Evolutionary conservation across 176 grass and related monocot genomes (phyloP).

Genomic region (Aegilops longissima): DNA sequence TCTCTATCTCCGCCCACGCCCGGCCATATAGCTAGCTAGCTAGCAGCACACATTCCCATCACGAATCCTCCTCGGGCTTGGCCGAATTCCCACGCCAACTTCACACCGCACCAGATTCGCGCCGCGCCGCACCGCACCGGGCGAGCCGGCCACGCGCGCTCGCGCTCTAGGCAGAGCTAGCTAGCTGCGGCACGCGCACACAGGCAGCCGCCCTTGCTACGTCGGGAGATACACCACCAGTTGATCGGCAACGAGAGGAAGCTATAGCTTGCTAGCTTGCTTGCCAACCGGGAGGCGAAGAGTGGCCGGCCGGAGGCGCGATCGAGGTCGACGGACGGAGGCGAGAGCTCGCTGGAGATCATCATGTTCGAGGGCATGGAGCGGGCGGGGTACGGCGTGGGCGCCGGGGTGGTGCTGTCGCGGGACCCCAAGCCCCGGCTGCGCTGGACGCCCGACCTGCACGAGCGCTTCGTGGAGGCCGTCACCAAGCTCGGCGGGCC

Average conservation of each 20-base stretch:
- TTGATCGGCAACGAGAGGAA: not conserved
- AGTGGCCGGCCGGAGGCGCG: too few relatives aligned
- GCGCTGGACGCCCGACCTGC: constrained; percentile 93
- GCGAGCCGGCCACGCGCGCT: not conserved
- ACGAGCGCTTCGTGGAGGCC: constrained; percentile 92
- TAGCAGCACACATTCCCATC: constrained; percentile 34
- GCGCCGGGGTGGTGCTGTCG: constrained; percentile 54
- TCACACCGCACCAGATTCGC: constrained; percentile 41
- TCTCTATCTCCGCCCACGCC: constrained; percentile 28
- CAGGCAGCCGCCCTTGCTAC: not conserved
- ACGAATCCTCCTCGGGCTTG: constrained; percentile 49
- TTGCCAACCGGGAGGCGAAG: not conserved
- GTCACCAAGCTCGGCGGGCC: constrained; percentile 95
- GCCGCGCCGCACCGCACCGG: not conserved
- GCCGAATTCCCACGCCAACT: constrained; percentile 58
- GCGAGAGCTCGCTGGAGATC: not conserved
- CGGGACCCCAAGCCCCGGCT: constrained; percentile 83
- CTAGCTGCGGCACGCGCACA: not conserved
- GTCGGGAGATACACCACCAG: not conserved
- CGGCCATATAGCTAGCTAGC: constrained; percentile 21
- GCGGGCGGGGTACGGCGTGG: constrained; percentile 32
- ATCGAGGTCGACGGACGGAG: not conserved
- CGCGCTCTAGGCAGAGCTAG: not conserved
- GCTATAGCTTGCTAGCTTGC: not conserved
- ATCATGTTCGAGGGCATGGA: constrained; percentile 68